Conservation (phyloP, 495 filamentous ascomycete genomes). For the Xylaria telfairii region DNA sequence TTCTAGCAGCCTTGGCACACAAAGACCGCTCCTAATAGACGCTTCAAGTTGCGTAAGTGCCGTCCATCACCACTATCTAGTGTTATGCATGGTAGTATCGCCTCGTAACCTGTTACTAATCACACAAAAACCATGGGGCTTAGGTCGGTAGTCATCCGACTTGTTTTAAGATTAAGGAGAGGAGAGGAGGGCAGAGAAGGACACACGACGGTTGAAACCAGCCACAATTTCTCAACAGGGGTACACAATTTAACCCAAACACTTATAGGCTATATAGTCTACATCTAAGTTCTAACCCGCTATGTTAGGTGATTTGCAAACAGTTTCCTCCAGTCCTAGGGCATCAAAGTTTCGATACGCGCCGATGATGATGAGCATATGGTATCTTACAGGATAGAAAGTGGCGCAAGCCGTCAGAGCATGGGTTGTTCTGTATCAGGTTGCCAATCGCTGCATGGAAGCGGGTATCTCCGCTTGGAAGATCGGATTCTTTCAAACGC, state of each 20-base stretch:
- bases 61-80: neutral
- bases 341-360: slow-evolving; percentile 4
- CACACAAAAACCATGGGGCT: neutral
- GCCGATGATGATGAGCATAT: neutral
- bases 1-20: slow-evolving; percentile 9
- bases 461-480: slow-evolving; percentile 6
- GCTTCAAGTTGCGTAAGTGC: neutral
- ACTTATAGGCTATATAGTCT: neutral
- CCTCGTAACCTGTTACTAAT: neutral
- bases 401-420: slow-evolving; percentile 19
- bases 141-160: neutral
- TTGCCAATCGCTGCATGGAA: neutral
- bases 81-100: neutral
- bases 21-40: slow-evolving; percentile 1
- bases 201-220: slow-evolving; percentile 11
- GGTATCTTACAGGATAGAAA: neutral
- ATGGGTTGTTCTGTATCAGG: slow-evolving; percentile 6
- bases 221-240: neutral
- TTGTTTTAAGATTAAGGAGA: slow-evolving; percentile 8
- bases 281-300: neutral
- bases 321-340: neutral
- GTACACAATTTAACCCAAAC: slow-evolving; percentile 11
- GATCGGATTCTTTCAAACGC: slow-evolving; percentile 19
- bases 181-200: neutral
- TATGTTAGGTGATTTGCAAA: slow-evolving; percentile 2